A percentile compares a stretch with the other conserved stretches of the same genome.
These are phyloP conservation scores for Quercus lobata DNA, from an alignment of 331 rosid species.

Conservation along the genomic window DNA sequence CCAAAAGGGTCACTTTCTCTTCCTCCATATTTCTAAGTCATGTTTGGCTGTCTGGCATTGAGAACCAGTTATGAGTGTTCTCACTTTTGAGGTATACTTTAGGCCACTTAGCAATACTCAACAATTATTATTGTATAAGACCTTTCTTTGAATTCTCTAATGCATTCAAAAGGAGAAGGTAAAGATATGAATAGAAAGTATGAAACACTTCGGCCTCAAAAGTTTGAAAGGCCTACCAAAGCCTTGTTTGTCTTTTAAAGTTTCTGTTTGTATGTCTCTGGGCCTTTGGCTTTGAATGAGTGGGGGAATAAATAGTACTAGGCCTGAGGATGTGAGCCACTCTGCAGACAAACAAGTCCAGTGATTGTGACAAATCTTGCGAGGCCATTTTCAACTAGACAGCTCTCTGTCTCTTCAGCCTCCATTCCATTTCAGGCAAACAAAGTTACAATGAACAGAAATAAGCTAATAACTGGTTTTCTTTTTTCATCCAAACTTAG, in stretches of 20 bases:
- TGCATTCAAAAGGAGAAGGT: neutral
- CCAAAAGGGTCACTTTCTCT: constrained; percentile 2
- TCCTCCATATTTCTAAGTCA: neutral
- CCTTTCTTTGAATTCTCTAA: neutral
- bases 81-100: neutral
- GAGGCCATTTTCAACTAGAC: too few species aligned
- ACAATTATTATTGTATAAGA: neutral
- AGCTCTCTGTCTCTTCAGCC: too few species aligned
- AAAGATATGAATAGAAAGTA: neutral
- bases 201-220: neutral
- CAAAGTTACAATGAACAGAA: neutral
- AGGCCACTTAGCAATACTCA: neutral
- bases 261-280: neutral
- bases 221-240: neutral
- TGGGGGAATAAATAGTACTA: too few species aligned
- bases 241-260: neutral
- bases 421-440: neutral
- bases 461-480: too few species aligned
- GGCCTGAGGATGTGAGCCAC: too few species aligned
- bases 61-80: neutral
- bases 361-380: too few species aligned
- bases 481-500: too few species aligned
- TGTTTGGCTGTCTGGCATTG: neutral
- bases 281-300: neutral
- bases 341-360: too few species aligned